These are phyloP conservation scores for Lithospermum erythrorhizon DNA, from an alignment of 257 asterid genomes.

Conservation along the genomic window DNA sequence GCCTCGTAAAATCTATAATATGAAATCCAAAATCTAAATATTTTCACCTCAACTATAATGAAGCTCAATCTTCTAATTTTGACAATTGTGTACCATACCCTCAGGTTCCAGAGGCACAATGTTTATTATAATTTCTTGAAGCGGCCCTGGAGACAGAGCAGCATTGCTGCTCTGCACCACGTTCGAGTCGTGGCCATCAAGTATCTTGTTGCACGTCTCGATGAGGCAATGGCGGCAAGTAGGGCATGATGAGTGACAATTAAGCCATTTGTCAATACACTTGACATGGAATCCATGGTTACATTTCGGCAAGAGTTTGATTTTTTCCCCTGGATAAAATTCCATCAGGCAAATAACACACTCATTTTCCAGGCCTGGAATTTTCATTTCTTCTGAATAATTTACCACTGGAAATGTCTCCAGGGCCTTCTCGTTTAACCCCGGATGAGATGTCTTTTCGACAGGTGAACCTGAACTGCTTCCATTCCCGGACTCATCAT, in stretches of 20 bases:
- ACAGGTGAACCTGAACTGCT: neutral
- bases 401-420: constrained; percentile 11
- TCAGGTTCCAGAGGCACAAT: neutral
- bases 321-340: no score
- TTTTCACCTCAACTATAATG: no score
- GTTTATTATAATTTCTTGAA: constrained; percentile 1
- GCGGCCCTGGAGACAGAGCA: neutral
- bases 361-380: constrained; percentile 3
- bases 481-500: neutral
- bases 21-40: no score
- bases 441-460: constrained; percentile 3
- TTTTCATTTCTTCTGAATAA: constrained; percentile 10
- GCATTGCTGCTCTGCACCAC: neutral
- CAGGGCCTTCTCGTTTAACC: constrained; percentile 19
- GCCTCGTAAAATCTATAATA: no score
- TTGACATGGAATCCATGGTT: no score
- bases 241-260: constrained; percentile 1
- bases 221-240: constrained; percentile 22
- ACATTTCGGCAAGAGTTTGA: no score
- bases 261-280: no score
- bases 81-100: constrained; percentile 1
- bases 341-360: no score
- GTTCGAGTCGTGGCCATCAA: constrained; percentile 2
- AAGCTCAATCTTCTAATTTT: no score
- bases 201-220: constrained; percentile 14